Conservation (phyloP, 192 early-diverging fungal species). For the Dissophora ornata region DNA sequence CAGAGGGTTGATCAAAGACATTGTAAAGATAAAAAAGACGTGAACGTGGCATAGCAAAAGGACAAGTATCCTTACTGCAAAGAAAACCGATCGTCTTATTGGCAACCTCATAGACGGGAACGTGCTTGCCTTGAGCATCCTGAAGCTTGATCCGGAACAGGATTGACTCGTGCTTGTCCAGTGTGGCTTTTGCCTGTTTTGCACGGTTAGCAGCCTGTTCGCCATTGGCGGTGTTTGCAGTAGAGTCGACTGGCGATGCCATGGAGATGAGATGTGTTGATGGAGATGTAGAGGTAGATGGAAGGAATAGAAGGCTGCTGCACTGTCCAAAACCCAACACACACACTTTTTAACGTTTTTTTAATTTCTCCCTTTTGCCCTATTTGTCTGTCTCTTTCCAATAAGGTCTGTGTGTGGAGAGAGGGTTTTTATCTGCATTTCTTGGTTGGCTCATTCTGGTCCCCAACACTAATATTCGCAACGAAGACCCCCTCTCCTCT, state of each 20-base stretch:
- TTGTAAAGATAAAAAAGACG: neutral
- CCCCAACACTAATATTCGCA: too few relatives aligned
- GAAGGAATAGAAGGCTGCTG: neutral
- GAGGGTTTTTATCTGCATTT: too few relatives aligned
- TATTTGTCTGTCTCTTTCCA: too few relatives aligned
- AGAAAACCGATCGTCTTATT: constrained; percentile 45
- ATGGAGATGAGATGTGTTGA: constrained; percentile 12
- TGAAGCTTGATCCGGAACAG: constrained; percentile 47
- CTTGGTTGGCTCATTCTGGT: too few relatives aligned
- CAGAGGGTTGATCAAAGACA: too few relatives aligned
- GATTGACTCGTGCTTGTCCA: constrained; percentile 39
- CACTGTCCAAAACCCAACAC: neutral
- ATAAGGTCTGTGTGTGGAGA: too few relatives aligned
- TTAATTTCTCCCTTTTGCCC: too few relatives aligned
- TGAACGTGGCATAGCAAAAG: neutral
- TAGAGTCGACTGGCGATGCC: constrained; percentile 13
- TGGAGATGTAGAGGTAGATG: constrained; percentile 12
- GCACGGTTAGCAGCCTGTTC: neutral
- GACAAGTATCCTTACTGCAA: constrained; percentile 32
- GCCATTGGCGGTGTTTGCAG: neutral
- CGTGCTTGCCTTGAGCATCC: constrained; percentile 36
- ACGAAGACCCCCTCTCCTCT: too few relatives aligned
- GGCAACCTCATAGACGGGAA: constrained; percentile 49
- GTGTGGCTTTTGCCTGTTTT: constrained; percentile 28
- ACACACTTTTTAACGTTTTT: neutral